phyloP scores from a whole-genome alignment of 441 rosid genomes.

The Populus trichocarpa region DNA sequence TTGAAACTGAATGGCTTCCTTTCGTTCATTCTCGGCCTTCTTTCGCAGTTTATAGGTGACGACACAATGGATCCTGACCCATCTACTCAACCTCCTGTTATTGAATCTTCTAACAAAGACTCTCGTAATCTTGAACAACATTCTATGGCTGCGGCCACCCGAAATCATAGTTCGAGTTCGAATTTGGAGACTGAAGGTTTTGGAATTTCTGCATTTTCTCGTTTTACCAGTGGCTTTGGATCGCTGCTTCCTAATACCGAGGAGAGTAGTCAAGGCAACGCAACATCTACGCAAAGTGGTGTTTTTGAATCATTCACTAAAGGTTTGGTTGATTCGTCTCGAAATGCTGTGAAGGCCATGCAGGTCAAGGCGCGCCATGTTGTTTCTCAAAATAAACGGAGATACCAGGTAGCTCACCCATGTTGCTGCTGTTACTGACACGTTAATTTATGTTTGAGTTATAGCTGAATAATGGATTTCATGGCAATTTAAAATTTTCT shows the following conservation, averaged over 20 bases:
- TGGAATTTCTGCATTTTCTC: slow-evolving; percentile 52
- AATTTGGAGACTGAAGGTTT: slow-evolving; percentile 31
- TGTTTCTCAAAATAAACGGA: slow-evolving; percentile 77
- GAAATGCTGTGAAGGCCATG: slow-evolving; percentile 70
- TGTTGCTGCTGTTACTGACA: neutral
- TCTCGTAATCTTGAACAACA: neutral
- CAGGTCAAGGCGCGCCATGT: slow-evolving; percentile 84
- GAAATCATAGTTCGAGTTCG: slow-evolving; percentile 35
- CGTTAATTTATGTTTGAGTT: neutral
- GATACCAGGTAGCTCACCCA: slow-evolving; percentile 59
- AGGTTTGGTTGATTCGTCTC: slow-evolving; percentile 73
- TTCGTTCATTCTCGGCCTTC: no score
- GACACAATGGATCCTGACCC: slow-evolving; percentile 45
- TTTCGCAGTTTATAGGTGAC: neutral
- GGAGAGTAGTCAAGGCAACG: slow-evolving; percentile 25
- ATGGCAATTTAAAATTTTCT: neutral
- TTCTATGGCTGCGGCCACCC: neutral
- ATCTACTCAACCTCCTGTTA: slow-evolving; percentile 26
- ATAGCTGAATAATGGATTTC: neutral
- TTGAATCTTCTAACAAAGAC: slow-evolving; percentile 3
- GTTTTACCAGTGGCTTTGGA: slow-evolving; percentile 62
- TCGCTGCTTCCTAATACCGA: slow-evolving; percentile 39
- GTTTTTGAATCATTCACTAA: slow-evolving; percentile 62
- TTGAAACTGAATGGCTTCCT: no score
- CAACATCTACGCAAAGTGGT: slow-evolving; percentile 36